A percentile compares a stretch with the other conserved stretches of the same genome.
Evolutionary conservation across 768 basidiomycete species (phyloP).

Genomic region (Boletus subparvulus): DNA sequence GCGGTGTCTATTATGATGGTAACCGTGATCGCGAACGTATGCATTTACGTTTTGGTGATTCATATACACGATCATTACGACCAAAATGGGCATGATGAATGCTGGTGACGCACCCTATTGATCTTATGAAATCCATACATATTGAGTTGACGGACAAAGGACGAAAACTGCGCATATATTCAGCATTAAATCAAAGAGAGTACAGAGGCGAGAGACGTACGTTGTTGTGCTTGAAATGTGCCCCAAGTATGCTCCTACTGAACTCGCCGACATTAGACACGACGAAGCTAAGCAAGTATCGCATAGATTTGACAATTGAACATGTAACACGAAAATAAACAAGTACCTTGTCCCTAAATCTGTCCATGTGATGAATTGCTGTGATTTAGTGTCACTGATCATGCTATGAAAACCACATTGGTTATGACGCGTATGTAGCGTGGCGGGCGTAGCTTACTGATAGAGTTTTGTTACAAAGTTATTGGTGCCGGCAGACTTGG

Average conservation of each 20-base stretch:
- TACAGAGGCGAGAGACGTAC: conserved; percentile 40
- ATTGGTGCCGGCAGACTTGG: conserved; percentile 67
- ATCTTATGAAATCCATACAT: conserved; percentile 98
- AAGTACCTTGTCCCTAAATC: conserved; percentile 66
- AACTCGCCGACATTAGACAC: conserved; percentile 87
- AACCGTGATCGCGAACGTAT: background rate
- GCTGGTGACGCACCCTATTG: conserved; percentile 60
- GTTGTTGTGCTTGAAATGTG: conserved; percentile 90
- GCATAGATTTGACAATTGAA: background rate
- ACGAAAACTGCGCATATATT: conserved; percentile 66
- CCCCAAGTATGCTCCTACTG: conserved; percentile 78
- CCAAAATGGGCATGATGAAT: background rate
- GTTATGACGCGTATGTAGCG: background rate
- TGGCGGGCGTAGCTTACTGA: conserved; percentile 52
- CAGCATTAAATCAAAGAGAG: conserved; percentile 4
- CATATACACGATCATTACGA: conserved; percentile 12
- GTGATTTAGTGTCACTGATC: conserved; percentile 81
- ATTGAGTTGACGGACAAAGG: conserved; percentile 92
- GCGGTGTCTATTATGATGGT: conserved; percentile 56
- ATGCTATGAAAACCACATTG: conserved; percentile 48
- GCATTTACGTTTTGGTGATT: background rate
- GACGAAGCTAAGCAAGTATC: conserved; percentile 52
- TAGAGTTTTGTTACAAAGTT: conserved; percentile 90
- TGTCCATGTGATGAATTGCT: conserved; percentile 81
- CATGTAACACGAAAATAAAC: background rate